Evolutionary conservation across 1,139 yeast genomes (phyloP).

Genomic region (Yamadazyma atlantica): DNA sequence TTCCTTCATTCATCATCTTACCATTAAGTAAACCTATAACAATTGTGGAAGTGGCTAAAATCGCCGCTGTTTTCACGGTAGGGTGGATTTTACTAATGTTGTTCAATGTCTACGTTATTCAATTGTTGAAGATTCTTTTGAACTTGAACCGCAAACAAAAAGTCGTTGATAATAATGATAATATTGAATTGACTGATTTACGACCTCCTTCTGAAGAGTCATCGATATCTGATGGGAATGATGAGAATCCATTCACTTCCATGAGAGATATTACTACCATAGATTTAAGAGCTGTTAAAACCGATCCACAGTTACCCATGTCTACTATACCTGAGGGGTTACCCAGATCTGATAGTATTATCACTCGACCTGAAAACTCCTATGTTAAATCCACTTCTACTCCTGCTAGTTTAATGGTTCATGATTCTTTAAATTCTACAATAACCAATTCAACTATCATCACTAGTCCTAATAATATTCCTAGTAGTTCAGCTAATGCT

Average conservation of each 20-base stretch:
- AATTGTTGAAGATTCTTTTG: conserved; percentile 23
- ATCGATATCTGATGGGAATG: conserved; percentile 3
- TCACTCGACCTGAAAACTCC: conserved; percentile 3
- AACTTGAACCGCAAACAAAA: conserved; percentile 16
- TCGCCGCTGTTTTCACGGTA: conserved; percentile 68
- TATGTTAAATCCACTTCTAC: conserved; percentile 6
- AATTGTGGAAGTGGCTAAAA: conserved; percentile 67
- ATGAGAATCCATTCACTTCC: conserved; percentile 20
- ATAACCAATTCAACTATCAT: not conserved
- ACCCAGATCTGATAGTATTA: not conserved
- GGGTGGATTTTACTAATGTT: conserved; percentile 60
- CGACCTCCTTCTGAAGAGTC: conserved; percentile 17
- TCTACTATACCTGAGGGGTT: not conserved
- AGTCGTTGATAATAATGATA: conserved; percentile 5
- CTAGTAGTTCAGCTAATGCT: not conserved
- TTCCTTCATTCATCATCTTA: conserved; percentile 71
- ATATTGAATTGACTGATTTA: conserved; percentile 5
- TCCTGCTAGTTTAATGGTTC: conserved; percentile 2
- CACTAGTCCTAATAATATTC: conserved; percentile 3
- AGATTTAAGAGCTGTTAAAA: conserved; percentile 19
- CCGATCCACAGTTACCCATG: conserved; percentile 12
- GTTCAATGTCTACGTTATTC: conserved; percentile 40
- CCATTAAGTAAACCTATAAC: conserved; percentile 66
- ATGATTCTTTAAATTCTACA: conserved; percentile 1
- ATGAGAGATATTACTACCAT: conserved; percentile 35